These are phyloP conservation scores for Pleodorina starrii DNA, from an alignment of 139 green algal genomes.

Conservation along the genomic window DNA sequence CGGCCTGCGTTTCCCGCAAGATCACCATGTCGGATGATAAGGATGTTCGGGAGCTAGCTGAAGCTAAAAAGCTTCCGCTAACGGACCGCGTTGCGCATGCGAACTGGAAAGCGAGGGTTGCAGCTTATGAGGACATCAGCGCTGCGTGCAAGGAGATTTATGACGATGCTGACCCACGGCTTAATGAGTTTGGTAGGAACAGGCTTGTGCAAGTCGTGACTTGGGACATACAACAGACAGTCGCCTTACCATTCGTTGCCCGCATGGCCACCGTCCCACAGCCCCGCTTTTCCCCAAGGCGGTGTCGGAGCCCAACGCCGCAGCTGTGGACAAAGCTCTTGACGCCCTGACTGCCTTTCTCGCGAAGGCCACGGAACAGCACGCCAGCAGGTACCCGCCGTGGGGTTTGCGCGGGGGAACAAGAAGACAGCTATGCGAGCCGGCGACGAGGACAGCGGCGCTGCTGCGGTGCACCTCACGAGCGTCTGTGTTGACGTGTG, in stretches of 20 bases:
- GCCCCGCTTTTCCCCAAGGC: constrained; percentile 87
- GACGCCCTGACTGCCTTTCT: constrained; percentile 83
- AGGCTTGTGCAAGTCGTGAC: no score
- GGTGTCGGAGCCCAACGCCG: constrained; percentile 88
- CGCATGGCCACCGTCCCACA: constrained; percentile 56
- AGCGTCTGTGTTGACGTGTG: no score
- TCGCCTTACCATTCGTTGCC: neutral
- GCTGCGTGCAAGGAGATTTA: constrained; percentile 69
- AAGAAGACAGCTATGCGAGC: no score
- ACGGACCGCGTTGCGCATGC: constrained; percentile 79
- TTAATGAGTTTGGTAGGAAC: constrained; percentile 81
- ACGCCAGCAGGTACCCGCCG: constrained; percentile 63
- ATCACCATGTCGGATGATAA: constrained; percentile 50
- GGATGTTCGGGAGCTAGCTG: constrained; percentile 60
- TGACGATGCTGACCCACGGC: constrained; percentile 72
- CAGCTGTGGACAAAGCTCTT: constrained; percentile 92
- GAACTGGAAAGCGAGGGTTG: constrained; percentile 92
- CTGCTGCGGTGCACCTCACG: no score
- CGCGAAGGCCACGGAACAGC: constrained; percentile 64
- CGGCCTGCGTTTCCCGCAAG: neutral
- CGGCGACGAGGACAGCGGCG: no score
- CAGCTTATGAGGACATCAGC: constrained; percentile 85
- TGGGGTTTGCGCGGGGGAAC: neutral
- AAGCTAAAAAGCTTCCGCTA: constrained; percentile 78
- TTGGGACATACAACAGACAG: constrained; percentile 1